Percentiles rank a stretch among this genome's conserved stretches.
These are phyloP conservation scores for Alternaria consortialis DNA, from an alignment of 2,329 filamentous ascomycete species.

Conservation along the genomic window DNA sequence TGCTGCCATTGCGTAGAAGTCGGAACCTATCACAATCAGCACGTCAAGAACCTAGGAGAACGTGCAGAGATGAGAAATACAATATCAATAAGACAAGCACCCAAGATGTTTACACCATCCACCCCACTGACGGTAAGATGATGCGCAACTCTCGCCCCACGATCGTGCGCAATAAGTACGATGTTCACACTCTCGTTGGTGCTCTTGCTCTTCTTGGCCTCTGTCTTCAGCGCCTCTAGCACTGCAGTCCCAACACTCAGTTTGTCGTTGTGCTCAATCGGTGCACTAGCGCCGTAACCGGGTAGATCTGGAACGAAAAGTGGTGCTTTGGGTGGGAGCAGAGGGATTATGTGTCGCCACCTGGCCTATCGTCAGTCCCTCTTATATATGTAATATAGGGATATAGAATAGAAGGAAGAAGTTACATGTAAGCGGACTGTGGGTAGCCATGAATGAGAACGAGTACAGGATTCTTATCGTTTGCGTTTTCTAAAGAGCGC, in stretches of 20 bases:
- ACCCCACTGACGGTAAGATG: conserved; percentile 62
- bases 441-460: conserved; percentile 48
- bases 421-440: conserved; percentile 41
- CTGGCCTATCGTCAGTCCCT: conserved; percentile 11
- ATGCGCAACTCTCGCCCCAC: conserved; percentile 65
- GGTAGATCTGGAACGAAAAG: conserved; percentile 46
- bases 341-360: conserved; percentile 46
- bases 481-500: conserved; percentile 32
- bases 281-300: conserved; percentile 42
- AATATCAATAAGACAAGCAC: conserved; percentile 43
- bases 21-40: conserved; percentile 54
- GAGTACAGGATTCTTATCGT: conserved; percentile 40
- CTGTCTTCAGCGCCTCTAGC: conserved; percentile 35
- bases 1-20: conserved; percentile 64
- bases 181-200: conserved; percentile 25
- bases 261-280: conserved; percentile 41
- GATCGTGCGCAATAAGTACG: conserved; percentile 64
- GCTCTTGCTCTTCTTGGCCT: conserved; percentile 25
- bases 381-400: rapidly evolving
- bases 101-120: conserved; percentile 50
- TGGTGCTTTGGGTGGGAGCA: conserved; percentile 36
- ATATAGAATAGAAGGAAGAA: background rate
- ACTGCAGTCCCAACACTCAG: conserved; percentile 37
- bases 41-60: background rate
- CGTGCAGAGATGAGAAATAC: conserved; percentile 18